Evolutionary conservation across 352 stramenopile species (phyloP).

Genomic region (Pythium vanterpoolii): DNA sequence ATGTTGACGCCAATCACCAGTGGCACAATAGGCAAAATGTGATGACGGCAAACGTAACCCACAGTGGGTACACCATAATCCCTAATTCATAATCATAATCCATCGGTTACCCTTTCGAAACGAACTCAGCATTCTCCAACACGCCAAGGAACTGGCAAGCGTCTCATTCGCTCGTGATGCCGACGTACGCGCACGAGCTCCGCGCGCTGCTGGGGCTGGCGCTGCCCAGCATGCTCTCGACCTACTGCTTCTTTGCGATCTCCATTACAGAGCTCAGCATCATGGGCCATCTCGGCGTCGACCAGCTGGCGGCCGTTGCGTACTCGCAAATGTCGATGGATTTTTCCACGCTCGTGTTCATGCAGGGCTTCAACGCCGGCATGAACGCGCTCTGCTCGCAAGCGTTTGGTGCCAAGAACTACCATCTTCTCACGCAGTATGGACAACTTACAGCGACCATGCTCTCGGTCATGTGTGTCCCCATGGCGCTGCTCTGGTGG

Average conservation of each 20-base stretch:
- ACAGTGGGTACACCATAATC: too few relatives aligned
- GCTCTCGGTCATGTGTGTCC: conserved; percentile 62
- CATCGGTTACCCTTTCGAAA: too few relatives aligned
- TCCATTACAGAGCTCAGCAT: conserved; percentile 81
- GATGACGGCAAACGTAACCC: too few relatives aligned
- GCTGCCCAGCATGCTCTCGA: conserved; percentile 53
- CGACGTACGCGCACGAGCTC: conserved; percentile 30
- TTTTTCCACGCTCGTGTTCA: conserved; percentile 72
- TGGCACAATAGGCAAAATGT: too few relatives aligned
- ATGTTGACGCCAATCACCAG: not conserved
- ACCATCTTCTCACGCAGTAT: conserved; percentile 62
- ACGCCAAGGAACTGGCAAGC: too few relatives aligned
- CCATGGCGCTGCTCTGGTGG: conserved; percentile 75
- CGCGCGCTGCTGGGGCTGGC: conserved; percentile 49
- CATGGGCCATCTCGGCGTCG: conserved; percentile 72
- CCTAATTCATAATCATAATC: too few relatives aligned
- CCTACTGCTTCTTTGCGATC: conserved; percentile 79
- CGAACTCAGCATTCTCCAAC: too few relatives aligned
- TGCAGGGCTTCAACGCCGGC: conserved; percentile 77
- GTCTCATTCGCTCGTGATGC: conserved; percentile 6
- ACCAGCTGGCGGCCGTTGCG: conserved; percentile 72
- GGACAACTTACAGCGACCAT: conserved; percentile 54
- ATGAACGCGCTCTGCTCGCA: conserved; percentile 84
- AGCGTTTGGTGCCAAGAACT: conserved; percentile 84
- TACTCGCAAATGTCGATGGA: conserved; percentile 81